Base-by-base conservation (phyloP, 768 basidiomycete genomes). In the Lactarius vividus region DNA sequence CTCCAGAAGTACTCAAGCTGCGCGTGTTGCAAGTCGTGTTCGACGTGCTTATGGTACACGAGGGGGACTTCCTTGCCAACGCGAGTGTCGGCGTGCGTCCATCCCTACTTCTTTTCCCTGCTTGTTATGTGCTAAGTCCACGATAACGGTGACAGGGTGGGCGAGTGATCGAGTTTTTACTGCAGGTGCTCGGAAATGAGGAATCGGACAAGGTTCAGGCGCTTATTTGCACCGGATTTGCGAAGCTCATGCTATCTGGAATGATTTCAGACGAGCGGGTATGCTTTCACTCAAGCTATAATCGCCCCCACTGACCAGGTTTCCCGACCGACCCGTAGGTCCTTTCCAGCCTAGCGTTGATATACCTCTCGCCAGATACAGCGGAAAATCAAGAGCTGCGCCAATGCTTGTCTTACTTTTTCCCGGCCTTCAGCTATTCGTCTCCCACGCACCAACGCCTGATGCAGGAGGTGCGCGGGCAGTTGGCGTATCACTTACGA, bases 351-450 rank as follows among this genome's bases (percentile, higher is more conserved):
- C 79, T 86, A 9, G 80, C 83, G 16, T 72, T 84, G 28, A 79
- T 84, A 5, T 98, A 91, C 75, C 81, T 97, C 57, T 91, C 90
- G 0, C 92, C 92, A 1, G 84, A 88, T 61, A 96, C 92, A 2
- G 82, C 78, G 18, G 84, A 87, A 33, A 98, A 96, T 71, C 88
- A 92, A 66, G 85, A 89, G 62, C 80, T 98, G 20, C 83, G 92
- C 49, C 96, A 98, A 74, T 94, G 89, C 71, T 76, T 97, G 44
- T 83, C 88, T 4, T 91, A 89, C 74, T 96, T 96, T 81, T 87
- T 96, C 77, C 90, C 87, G 2, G 85, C 88, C 0, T 97, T 89
- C 73, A 91, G 91, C 75, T 92, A 88, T 75, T 92, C 92, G n/a
- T 88, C 88, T 0, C 74, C 83, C 6, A 71, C 71, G 26, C 92